These are phyloP conservation scores for Gossypium davidsonii DNA, from an alignment of 441 rosid genomes.

Conservation along the genomic window DNA sequence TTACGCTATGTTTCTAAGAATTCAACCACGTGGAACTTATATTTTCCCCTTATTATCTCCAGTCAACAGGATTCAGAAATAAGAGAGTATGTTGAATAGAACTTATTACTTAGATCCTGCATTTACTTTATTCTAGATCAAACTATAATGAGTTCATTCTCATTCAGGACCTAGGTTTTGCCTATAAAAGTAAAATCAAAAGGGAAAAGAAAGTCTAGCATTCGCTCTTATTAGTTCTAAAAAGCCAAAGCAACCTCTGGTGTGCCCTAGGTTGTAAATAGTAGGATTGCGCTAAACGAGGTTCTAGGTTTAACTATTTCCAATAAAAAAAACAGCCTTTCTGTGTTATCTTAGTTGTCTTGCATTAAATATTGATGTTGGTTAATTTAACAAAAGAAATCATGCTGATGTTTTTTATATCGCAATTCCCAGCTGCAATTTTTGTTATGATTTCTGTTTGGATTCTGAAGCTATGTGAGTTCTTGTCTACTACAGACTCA, in stretches of 20 bases:
- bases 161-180: background rate
- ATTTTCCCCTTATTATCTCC: background rate
- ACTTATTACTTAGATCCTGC: background rate
- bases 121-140: constrained; percentile 3
- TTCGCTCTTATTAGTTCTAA: background rate
- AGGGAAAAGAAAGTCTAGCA: background rate
- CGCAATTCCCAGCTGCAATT: background rate
- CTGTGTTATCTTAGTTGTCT: background rate
- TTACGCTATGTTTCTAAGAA: background rate
- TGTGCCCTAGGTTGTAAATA: constrained; percentile 1
- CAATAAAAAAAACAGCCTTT: background rate
- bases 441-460: background rate
- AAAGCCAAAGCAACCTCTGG: background rate
- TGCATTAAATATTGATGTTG: background rate
- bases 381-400: background rate
- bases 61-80: background rate
- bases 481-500: constrained; percentile 53
- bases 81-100: background rate
- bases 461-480: background rate
- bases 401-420: constrained; percentile 6
- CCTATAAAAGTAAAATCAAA: background rate
- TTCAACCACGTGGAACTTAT: background rate
- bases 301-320: background rate
- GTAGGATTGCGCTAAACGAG: background rate
- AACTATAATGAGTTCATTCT: background rate